Conservation (phyloP, 805 yeast species). For the Schwanniomyces vanrijiae region DNA sequence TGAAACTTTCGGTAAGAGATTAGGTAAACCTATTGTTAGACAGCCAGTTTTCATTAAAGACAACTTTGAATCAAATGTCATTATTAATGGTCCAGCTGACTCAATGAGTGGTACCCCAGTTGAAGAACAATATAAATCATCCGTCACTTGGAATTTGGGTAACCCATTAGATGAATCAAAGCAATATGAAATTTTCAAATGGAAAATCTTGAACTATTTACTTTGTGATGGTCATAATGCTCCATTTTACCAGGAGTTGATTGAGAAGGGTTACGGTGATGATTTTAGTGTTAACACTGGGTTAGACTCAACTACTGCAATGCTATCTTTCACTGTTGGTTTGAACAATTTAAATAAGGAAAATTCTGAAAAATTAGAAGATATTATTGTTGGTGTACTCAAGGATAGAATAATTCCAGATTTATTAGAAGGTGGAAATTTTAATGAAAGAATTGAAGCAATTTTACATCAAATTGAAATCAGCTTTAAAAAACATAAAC, state of each 20-base stretch:
- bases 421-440: constrained; percentile 20
- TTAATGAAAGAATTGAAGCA: constrained; percentile 64
- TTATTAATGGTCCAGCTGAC: constrained; percentile 75
- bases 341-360: constrained; percentile 66
- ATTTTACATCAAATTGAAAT: constrained; percentile 86
- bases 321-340: constrained; percentile 80
- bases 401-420: constrained; percentile 36
- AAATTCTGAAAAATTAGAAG: constrained; percentile 47
- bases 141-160: constrained; percentile 89
- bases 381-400: constrained; percentile 48
- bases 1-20: constrained; percentile 52
- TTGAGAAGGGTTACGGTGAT: constrained; percentile 81
- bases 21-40: constrained; percentile 25
- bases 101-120: constrained; percentile 50
- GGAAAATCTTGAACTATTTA: constrained; percentile 68
- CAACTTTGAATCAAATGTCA: constrained; percentile 16
- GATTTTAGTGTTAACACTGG: constrained; percentile 90
- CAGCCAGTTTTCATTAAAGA: constrained; percentile 46
- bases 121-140: constrained; percentile 73
- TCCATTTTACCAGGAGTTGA: constrained; percentile 80
- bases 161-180: constrained; percentile 53
- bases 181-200: constrained; percentile 65
- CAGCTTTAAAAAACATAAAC: constrained; percentile 78
- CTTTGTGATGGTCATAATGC: constrained; percentile 91
- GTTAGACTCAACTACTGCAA: constrained; percentile 75